Base-by-base conservation (phyloP, 257 asterid genomes). In the Solanum clarkiae region DNA sequence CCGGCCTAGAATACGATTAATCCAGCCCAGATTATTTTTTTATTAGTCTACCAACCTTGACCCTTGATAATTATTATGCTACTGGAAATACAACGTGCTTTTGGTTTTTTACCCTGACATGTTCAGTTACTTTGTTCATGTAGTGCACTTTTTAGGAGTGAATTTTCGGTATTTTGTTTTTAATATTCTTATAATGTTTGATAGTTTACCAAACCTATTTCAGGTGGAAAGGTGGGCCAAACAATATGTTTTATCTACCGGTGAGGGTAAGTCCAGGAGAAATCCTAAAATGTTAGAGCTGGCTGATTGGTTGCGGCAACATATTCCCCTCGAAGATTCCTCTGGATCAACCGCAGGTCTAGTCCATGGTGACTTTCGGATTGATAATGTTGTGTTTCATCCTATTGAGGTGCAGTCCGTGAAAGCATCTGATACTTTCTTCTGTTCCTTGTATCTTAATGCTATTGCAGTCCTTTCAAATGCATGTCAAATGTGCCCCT, bases 161-260 rank as follows among this genome's bases (percentile, higher is more conserved):
- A 32, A 75, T 49, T 49, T 24, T 75, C 12, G 40, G 16, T 66
- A 56, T 80, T 40, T 15, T 18, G 59, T 18, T 72, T 72, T 72
- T 22, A 20, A 72, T 20, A 72, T 77, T 80, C 72, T 13, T 81
- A 55, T 57, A 82, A 53, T 69, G 75, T 63, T 80, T 80, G 87
- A 88, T 80, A 36, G 11, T 16, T 42, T 86, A 22, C 54, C 36
- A 80, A 55, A 63, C 89, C 80, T 85, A 88, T 18, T 80, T 77
- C 86, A 97, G 99, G 96, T 97, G 53, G 99, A 95, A 90, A 95
- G 98, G 88, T 97, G 98, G 98, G 94, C 95, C 88, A 92, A 91
- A 87, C 99, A 97, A 86, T 97, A 97, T 91, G 84, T 97, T 60
- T 90, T 87, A 81, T 94, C 98, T 62, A 95, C 99, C 1, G 95